phyloP scores from a whole-genome alignment of 225 moss, liverwort and hornwort genomes.

The Rhytidiadelphus loreus region DNA sequence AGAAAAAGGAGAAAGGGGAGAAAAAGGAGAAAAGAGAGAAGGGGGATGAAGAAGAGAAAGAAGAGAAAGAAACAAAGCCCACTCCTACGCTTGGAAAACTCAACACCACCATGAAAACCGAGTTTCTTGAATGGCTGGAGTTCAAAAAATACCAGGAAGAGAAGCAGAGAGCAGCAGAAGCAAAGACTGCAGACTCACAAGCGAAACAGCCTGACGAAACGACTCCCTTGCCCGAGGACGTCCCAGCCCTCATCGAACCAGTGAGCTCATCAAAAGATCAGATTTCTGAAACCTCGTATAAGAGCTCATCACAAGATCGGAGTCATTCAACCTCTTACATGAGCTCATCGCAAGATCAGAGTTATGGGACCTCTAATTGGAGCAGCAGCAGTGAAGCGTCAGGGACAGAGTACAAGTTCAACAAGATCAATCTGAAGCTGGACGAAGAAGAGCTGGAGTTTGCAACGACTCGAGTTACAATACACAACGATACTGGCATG shows the following conservation, averaged over 20 bases:
- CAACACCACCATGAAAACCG: constrained; percentile 14
- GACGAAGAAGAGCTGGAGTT: constrained; percentile 2
- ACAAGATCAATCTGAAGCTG: background rate
- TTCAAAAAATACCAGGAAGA: constrained; percentile 28
- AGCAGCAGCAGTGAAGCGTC: background rate
- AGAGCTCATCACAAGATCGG: background rate
- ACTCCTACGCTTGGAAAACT: constrained; percentile 3
- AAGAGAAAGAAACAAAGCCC: background rate
- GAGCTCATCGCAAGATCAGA: background rate
- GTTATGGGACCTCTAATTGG: background rate
- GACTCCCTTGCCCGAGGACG: background rate
- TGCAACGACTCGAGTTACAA: background rate
- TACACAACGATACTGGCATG: background rate
- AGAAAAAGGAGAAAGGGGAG: background rate
- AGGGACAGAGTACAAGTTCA: background rate
- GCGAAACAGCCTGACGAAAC: background rate
- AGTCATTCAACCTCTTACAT: background rate
- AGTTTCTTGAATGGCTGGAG: constrained; percentile 31
- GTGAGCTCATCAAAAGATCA: background rate
- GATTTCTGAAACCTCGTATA: background rate
- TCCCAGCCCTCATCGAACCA: background rate
- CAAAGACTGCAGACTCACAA: background rate
- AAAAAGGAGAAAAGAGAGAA: background rate
- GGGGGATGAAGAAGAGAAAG: background rate
- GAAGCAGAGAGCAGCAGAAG: background rate